Base-by-base conservation (phyloP, 179 eudicot species). In the Vitellaria paradoxa region DNA sequence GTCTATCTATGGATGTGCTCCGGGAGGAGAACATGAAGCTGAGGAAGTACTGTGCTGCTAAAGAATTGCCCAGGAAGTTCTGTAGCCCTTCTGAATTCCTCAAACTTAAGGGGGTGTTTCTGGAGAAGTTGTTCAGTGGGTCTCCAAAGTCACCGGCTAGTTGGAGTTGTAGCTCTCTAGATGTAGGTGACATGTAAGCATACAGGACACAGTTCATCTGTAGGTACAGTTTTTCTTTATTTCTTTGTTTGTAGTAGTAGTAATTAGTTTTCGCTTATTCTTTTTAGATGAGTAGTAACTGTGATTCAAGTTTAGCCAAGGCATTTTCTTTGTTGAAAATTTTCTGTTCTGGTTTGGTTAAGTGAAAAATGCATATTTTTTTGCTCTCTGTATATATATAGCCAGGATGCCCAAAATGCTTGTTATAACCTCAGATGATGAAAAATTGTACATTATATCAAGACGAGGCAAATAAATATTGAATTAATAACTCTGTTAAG, bases 11-110 rank as follows among this genome's bases (percentile, higher is more conserved):
- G 81, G 96, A 91, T 73, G 30, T 87, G 78, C 82, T 93, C 14
- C 89, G 86, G 86, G 94, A 91, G 62, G 96, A 96, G 75, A 93
- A 88, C 78, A 64, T 72, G 79, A 60, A 83, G 75, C 88, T 91
- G 53, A 90, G 87, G 86, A 86, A 87, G 81, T 50, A 62, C 10
- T 17, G 21, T 61, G 23, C 81, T 42, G 66, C 72, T 17, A 81
- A 47, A 45, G 82, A 83, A 23, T 62, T 81, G 6, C 81, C 84
- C 7, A 90, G 89, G 89, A 90, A 87, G 74, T 53, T 53, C 11
- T 30, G 74, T 53, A 80, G 74, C 26, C 76, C 78, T 18, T 40
- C 76, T 47, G 90, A 85, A 26, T 76, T 80, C 70, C 77, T 67
- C 75, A 77, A 76, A 66, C 73, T 86, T 49, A 85, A 84, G 81